Base-by-base conservation (phyloP, 1,284 basidiomycete genomes). In the Boletus mariae region DNA sequence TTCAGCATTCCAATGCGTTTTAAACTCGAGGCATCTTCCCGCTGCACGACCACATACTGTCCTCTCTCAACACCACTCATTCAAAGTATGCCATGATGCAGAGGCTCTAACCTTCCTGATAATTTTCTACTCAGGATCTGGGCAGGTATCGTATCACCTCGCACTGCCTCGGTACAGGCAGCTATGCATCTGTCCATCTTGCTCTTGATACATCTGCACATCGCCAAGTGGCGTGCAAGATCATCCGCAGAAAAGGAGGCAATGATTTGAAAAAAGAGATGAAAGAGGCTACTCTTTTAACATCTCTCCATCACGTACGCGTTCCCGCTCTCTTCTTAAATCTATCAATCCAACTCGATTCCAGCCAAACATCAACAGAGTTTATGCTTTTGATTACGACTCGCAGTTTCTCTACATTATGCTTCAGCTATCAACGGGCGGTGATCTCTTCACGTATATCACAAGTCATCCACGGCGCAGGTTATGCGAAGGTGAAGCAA, bases 361-460 rank as follows among this genome's bases (percentile, higher is more conserved):
- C 2, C 54, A 92, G 89, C 88, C 90, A 5, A 92, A 92, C 59
- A 88, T 94, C 52, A 90, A 90, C 61, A 77, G 80, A 44, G 82
- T 93, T 35, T 82, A 85, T 59, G 85, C 84, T 51, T 85, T 89
- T 23, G 79, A 83, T 57, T 73, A 85, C 48, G 75, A 83, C 55
- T 75, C 82, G 2, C 76, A 77, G 54, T 84, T 86, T 65, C 74
- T 89, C 81, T 86, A 93, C 68, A 85, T 94, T 47, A 90, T 94
- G 66, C 80, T 94, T 41, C 84, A 93, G 64, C 76, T 94, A 6
- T 91, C 88, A 58, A 90, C 90, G 0, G 92, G 92, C 5, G 91
- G 92, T 17, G 92, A 94, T 66, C 77, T 94, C 12, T 93, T 92
- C 70, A 87, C 87, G 1, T 93, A 92, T 66, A 84, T 92, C 56